Percentiles rank a stretch among this genome's conserved stretches.
phyloP scores from a whole-genome alignment of 192 early-diverging fungal genomes.

The Entomortierella beljakovae region DNA sequence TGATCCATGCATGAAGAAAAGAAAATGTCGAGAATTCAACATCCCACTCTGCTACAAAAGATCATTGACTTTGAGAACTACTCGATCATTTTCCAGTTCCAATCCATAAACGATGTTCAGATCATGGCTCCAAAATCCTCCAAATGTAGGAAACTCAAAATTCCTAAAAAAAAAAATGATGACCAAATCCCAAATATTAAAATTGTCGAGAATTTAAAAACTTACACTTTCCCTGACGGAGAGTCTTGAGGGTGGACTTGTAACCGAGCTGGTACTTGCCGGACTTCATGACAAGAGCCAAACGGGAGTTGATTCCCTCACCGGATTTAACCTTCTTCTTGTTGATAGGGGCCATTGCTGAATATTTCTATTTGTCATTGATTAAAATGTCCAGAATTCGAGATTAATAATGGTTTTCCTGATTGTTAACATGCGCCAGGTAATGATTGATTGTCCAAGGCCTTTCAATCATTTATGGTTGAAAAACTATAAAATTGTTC shows the following conservation, averaged over 20 bases:
- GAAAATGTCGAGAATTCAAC: conserved; percentile 1
- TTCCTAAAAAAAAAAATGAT: conserved; percentile 55
- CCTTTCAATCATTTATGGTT: neutral
- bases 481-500: too few species aligned
- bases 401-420: conserved; percentile 6
- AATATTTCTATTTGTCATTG: conserved; percentile 12
- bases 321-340: conserved; percentile 89
- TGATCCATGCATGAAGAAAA: neutral
- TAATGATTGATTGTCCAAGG: neutral
- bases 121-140: too few species aligned
- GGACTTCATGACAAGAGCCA: conserved; percentile 99
- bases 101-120: too few species aligned
- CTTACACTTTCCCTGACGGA: conserved; percentile 94
- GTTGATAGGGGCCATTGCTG: conserved; percentile 67
- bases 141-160: too few species aligned
- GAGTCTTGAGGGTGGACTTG: conserved; percentile 98
- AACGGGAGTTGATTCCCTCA: conserved; percentile 98
- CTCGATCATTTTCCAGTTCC: too few species aligned
- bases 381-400: conserved; percentile 11
- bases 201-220: conserved; percentile 33
- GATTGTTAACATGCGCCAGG: neutral
- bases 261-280: conserved; percentile 99
- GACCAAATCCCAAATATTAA: neutral
- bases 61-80: too few species aligned
- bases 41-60: too few species aligned